A percentile compares a stretch with the other conserved stretches of the same genome.
These are phyloP conservation scores for Silene latifolia DNA, from an alignment of 148 eudicot genomes.

Conservation along the genomic window DNA sequence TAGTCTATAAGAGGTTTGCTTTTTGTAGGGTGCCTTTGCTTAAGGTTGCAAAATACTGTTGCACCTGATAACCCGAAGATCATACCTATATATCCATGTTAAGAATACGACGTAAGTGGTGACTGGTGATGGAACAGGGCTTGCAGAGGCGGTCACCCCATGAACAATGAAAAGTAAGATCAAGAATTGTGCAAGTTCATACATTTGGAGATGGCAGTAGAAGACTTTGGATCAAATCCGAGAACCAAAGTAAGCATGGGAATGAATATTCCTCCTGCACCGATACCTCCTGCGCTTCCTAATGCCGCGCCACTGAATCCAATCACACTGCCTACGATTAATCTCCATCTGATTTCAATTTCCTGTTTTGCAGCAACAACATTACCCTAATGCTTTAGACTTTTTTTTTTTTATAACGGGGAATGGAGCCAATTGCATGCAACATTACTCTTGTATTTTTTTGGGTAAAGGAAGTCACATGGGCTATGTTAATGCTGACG, in stretches of 20 bases:
- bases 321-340: conserved; percentile 27
- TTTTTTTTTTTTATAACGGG: too few species aligned
- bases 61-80: conserved; percentile 57
- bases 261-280: conserved; percentile 46
- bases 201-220: conserved; percentile 45
- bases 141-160: too few species aligned
- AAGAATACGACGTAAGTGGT: neutral
- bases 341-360: conserved; percentile 32
- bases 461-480: too few species aligned
- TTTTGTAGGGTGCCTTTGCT: conserved; percentile 44
- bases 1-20: conserved; percentile 56
- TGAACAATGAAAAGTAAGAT: neutral
- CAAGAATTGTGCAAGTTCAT: neutral
- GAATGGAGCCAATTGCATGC: too few species aligned
- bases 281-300: conserved; percentile 46
- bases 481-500: too few species aligned
- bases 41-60: conserved; percentile 53
- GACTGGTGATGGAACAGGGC: too few species aligned
- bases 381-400: too few species aligned
- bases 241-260: conserved; percentile 44
- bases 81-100: conserved; percentile 49
- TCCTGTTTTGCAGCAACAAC: conserved; percentile 20
- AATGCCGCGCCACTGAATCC: conserved; percentile 40
- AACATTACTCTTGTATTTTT: too few species aligned
- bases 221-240: conserved; percentile 42